A percentile compares a stretch with the other conserved stretches of the same genome.
Conservation (phyloP, 805 yeast genomes). For the Lipomyces starkeyi region DNA sequence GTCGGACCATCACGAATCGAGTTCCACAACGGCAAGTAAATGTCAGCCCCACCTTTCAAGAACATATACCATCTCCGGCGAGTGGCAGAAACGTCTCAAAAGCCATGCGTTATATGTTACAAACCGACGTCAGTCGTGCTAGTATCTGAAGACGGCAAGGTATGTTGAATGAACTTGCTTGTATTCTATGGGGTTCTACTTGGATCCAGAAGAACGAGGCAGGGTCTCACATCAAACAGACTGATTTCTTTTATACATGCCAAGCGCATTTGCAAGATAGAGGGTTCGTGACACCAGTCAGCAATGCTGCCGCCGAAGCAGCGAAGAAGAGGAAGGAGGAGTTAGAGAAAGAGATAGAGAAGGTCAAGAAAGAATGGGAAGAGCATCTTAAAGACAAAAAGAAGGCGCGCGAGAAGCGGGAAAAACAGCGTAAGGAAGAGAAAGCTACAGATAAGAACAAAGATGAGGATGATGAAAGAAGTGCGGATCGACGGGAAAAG, state of each 20-base stretch:
- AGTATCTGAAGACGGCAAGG: conserved; percentile 52
- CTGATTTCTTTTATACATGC: conserved; percentile 62
- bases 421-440: conserved; percentile 32
- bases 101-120: conserved; percentile 60
- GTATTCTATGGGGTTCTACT: background rate
- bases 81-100: conserved; percentile 54
- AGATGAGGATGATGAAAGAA: conserved; percentile 29
- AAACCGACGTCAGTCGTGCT: conserved; percentile 59
- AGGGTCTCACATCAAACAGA: conserved; percentile 18
- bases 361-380: conserved; percentile 46
- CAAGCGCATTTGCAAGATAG: conserved; percentile 56
- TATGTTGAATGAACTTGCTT: conserved; percentile 6
- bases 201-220: background rate
- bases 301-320: conserved; percentile 49
- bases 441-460: conserved; percentile 34
- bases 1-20: background rate
- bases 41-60: conserved; percentile 42
- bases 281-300: conserved; percentile 54
- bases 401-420: conserved; percentile 34
- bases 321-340: conserved; percentile 41
- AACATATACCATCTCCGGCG: conserved; percentile 54
- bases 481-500: conserved; percentile 36
- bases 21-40: background rate
- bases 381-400: conserved; percentile 36
- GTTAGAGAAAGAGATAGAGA: conserved; percentile 45